Evolutionary conservation across 305 asterid genomes (phyloP).

Genomic region (Fraxinus baroniana): DNA sequence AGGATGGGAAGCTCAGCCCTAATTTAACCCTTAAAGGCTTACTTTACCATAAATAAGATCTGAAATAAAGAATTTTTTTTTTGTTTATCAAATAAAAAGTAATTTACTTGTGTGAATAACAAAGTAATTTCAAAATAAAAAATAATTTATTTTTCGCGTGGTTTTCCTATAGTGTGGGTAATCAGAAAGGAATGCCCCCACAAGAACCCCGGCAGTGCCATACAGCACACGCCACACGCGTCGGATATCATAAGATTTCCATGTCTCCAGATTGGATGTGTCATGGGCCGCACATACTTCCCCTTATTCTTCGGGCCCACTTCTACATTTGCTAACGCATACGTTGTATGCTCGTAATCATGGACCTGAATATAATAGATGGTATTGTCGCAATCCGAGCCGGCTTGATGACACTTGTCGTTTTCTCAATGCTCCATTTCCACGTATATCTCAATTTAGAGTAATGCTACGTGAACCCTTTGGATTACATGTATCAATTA

Average conservation of each 20-base stretch:
- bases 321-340: not conserved
- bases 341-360: conserved; percentile 14
- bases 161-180: not conserved
- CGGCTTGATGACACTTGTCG: not conserved
- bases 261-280: conserved; percentile 14
- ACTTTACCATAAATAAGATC: not conserved
- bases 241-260: conserved; percentile 27
- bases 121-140: no score
- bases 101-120: not conserved
- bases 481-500: no score
- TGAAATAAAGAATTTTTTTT: not conserved
- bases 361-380: not conserved
- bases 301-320: not conserved
- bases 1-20: no score
- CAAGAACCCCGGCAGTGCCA: conserved; percentile 21
- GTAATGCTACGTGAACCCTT: no score
- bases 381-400: no score
- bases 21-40: no score
- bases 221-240: conserved; percentile 43
- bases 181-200: conserved; percentile 4
- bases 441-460: no score
- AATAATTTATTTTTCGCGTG: not conserved
- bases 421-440: not conserved
- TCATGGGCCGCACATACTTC: not conserved
- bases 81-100: no score